Conservation (phyloP, 768 basidiomycete genomes). For the Sarcodon aspratus region DNA sequence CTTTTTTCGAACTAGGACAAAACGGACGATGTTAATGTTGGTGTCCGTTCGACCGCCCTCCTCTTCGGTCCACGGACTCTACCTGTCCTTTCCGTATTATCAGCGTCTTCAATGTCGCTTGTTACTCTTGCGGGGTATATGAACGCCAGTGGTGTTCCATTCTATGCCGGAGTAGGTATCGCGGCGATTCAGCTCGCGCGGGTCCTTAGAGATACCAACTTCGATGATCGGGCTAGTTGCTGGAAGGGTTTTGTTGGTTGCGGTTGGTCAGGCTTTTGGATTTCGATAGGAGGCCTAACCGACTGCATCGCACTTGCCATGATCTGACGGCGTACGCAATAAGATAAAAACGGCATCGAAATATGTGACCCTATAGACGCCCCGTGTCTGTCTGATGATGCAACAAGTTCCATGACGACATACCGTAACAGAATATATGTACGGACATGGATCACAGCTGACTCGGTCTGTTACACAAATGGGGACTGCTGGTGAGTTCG, state of each 20-base stretch:
- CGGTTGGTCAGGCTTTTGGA: constrained; percentile 80
- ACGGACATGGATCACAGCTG: no score
- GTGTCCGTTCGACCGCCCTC: constrained; percentile 90
- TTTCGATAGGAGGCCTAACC: constrained; percentile 95
- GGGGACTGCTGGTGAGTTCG: no score
- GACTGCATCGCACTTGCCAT: no score
- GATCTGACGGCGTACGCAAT: no score
- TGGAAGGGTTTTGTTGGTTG: constrained; percentile 87
- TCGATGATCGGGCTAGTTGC: constrained; percentile 66
- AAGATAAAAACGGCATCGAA: no score
- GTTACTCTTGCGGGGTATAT: constrained; percentile 73
- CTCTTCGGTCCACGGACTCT: constrained; percentile 75
- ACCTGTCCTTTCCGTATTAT: constrained; percentile 64
- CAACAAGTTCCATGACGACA: no score
- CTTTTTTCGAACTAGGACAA: constrained; percentile 59
- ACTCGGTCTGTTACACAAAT: no score
- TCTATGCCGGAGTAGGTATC: constrained; percentile 68
- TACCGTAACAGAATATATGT: no score
- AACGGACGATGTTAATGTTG: constrained; percentile 73
- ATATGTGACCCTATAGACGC: no score
- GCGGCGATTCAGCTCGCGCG: constrained; percentile 71
- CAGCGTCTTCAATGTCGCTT: constrained; percentile 59
- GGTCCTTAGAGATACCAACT: constrained; percentile 65
- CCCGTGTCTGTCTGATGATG: no score
- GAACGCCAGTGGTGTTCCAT: constrained; percentile 65